Evolutionary conservation across 345 rosid species (phyloP), one percentile per base, ranked within the genome.

Genomic region (Melaleuca quinquenervia): DNA sequence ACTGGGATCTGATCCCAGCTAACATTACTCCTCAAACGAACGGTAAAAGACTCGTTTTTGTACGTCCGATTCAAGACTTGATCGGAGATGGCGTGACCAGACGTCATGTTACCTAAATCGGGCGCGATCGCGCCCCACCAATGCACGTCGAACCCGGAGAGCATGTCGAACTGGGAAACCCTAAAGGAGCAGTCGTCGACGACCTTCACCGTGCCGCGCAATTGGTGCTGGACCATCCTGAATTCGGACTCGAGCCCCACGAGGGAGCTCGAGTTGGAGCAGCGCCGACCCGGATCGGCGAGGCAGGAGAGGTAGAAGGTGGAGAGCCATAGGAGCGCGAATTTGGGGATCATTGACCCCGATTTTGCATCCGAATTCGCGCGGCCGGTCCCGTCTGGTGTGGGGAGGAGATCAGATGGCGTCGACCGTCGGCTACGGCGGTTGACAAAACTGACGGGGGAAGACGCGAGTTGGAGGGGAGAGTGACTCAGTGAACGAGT

Each of bases 151-250:
- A 93, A 90, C 12, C 98, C 98, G 50, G 95, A 82, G 10, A 96
- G 89, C 98, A 97, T 95, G 86, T 97, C 96, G 86, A 97, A 97
- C 86, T 91, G 88, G 82, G 96, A 92, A 88, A 97, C 93, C 90
- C 86, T 85, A 87, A 97, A 97, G 5, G 98, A 93, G 89, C 99
- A 97, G 85, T 93, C 96, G 85, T 97, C 98, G 87, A 96, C 52
- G 22, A 96, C 87, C 85, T 93, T 91, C 86, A 97, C 51, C 36
- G 86, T 82, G 51, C 99, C 99, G 36, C 99, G 94, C 51, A 95
- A 88, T 89, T 97, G 99, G 90, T 96, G 98, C 55, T 93, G 99
- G 29, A 93, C 91, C 98, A 97, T 96, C 83, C 82, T 87, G 92
- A 97, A 92, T 76, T 94, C 93, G 80, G 94, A 93, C 86, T 90